phyloP scores from a whole-genome alignment of 2,329 filamentous ascomycete genomes.

The Zarea fungicola region DNA sequence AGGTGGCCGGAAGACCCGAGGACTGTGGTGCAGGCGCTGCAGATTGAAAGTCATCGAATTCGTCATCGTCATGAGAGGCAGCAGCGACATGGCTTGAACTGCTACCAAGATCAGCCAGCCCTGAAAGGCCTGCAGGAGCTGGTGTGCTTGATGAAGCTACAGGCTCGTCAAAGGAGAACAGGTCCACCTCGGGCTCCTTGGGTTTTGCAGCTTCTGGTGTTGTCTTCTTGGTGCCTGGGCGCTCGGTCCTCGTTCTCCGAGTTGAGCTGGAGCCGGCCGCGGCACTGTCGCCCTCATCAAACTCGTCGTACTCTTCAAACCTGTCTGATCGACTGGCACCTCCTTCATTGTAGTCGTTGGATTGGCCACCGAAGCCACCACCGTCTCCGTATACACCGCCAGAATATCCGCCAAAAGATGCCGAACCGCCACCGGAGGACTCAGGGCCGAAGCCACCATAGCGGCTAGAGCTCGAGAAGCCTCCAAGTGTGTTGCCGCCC shows the following conservation, averaged over 20 bases:
- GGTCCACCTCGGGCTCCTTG: conserved; percentile 83
- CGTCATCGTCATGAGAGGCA: conserved; percentile 61
- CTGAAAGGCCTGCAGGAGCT: conserved; percentile 41
- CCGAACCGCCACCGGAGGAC: conserved; percentile 43
- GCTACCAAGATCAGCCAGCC: conserved; percentile 40
- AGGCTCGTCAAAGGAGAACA: conserved; percentile 88
- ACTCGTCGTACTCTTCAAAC: conserved; percentile 97
- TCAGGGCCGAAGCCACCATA: conserved; percentile 94
- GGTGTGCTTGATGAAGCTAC: conserved; percentile 42
- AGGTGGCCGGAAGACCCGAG: conserved; percentile 63
- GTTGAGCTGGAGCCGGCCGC: conserved; percentile 42
- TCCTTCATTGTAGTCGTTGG: conserved; percentile 64
- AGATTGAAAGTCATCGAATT: conserved; percentile 97
- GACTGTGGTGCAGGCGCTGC: conserved; percentile 54
- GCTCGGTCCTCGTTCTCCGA: conserved; percentile 28
- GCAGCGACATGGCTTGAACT: conserved; percentile 22
- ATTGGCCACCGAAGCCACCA: conserved; percentile 81
- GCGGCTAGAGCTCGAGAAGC: conserved; percentile 53
- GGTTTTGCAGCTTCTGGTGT: conserved; percentile 64
- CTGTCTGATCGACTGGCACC: conserved; percentile 55
- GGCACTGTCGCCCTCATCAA: conserved; percentile 65
- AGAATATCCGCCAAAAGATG: conserved; percentile 55
- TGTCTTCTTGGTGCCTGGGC: conserved; percentile 32
- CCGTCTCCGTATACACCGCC: conserved; percentile 90
- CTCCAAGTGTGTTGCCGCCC: conserved; percentile 62